Conservation (phyloP, 2,329 filamentous ascomycete genomes). For the Venturia pyrina region DNA sequence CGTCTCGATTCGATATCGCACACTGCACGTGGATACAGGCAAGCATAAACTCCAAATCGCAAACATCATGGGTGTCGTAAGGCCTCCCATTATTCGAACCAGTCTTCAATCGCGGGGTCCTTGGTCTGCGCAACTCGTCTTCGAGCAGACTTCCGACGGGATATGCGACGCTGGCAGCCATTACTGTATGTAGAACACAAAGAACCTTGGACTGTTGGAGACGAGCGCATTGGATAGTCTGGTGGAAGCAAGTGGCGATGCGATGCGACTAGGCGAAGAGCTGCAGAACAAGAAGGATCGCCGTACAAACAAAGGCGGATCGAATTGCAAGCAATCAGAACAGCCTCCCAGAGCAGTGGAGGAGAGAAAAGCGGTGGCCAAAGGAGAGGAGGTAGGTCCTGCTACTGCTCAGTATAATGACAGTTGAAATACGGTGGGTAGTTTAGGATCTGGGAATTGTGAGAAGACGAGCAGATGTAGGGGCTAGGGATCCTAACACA, state of each 20-base stretch:
- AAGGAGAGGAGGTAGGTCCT: neutral
- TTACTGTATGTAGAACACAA: conserved; percentile 24
- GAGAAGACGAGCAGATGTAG: neutral
- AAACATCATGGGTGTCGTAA: conserved; percentile 22
- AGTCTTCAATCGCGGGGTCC: conserved; percentile 34
- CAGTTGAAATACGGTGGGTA: neutral
- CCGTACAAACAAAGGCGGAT: neutral
- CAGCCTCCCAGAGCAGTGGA: neutral
- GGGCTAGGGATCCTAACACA: neutral
- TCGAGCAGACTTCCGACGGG: conserved; percentile 30
- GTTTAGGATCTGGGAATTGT: neutral
- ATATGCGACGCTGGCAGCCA: conserved; percentile 36
- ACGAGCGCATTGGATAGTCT: conserved; percentile 13
- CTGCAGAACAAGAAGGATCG: neutral
- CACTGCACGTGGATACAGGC: conserved; percentile 7
- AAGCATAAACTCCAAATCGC: conserved; percentile 6
- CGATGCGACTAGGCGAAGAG: neutral
- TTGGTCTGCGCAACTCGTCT: conserved; percentile 32
- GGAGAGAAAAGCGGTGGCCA: neutral
- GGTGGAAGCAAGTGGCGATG: conserved; percentile 8
- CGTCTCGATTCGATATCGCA: neutral
- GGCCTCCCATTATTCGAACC: conserved; percentile 33
- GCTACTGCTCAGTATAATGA: neutral
- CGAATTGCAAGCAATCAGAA: neutral
- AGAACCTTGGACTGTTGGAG: conserved; percentile 15